phyloP scores from a whole-genome alignment of 768 basidiomycete genomes.

The Heimioporus sp. region DNA sequence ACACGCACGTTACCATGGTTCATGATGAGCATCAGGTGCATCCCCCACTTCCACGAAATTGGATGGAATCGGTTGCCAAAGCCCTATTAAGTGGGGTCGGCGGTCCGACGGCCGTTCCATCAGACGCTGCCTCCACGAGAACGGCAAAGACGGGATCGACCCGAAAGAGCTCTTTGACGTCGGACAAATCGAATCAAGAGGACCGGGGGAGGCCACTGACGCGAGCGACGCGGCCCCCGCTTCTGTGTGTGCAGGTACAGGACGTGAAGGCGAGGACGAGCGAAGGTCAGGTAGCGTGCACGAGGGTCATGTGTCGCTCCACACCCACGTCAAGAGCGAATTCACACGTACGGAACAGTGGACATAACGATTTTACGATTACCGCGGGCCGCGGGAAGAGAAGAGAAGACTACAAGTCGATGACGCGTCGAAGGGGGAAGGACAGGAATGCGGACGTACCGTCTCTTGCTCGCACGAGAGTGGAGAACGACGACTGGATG shows the following conservation, averaged over 20 bases:
- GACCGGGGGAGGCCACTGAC: slow-evolving; percentile 13
- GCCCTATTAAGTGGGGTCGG: slow-evolving; percentile 57
- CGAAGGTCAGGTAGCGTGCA: slow-evolving; percentile 43
- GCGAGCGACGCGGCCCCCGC: slow-evolving; percentile 27
- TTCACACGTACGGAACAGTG: slow-evolving; percentile 38
- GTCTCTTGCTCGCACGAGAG: slow-evolving; percentile 56
- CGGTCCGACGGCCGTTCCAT: slow-evolving; percentile 33
- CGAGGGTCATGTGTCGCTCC: slow-evolving; percentile 64
- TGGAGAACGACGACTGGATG: slow-evolving; percentile 58
- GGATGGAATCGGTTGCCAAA: slow-evolving; percentile 69
- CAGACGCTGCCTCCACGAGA: slow-evolving; percentile 22
- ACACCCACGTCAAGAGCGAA: slow-evolving; percentile 63
- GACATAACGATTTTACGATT: slow-evolving; percentile 19
- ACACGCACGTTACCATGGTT: slow-evolving; percentile 31
- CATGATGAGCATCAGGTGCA: slow-evolving; percentile 26
- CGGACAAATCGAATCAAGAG: slow-evolving; percentile 25
- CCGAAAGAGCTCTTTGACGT: slow-evolving; percentile 22
- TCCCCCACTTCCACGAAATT: slow-evolving; percentile 65
- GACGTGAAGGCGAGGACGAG: slow-evolving; percentile 27
- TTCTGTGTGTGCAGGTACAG: slow-evolving; percentile 34
- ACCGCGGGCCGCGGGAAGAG: slow-evolving; percentile 23
- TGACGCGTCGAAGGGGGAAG: slow-evolving; percentile 26
- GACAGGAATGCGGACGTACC: slow-evolving; percentile 42
- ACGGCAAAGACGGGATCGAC: slow-evolving; percentile 21
- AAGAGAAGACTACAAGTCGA: slow-evolving; percentile 14